Evolutionary conservation across 129 eudicot species (phyloP).

Genomic region (Escallonia herrerae): DNA sequence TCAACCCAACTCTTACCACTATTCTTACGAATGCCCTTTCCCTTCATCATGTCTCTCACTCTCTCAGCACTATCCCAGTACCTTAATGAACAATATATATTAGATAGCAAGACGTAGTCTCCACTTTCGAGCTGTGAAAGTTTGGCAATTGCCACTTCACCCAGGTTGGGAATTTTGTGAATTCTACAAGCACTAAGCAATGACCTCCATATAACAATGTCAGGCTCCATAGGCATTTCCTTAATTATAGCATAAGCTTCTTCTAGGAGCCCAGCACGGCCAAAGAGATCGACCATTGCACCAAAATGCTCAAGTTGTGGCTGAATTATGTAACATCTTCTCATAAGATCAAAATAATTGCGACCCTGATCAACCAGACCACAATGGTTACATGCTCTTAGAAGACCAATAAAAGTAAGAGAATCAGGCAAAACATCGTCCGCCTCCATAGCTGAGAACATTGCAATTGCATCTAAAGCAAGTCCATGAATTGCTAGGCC

Average conservation of each 20-base stretch:
- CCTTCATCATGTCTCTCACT: slow-evolving; percentile 43
- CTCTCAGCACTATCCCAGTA: slow-evolving; percentile 69
- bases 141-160: slow-evolving; percentile 50
- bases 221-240: slow-evolving; percentile 72
- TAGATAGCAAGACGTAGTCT: slow-evolving; percentile 77
- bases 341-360: slow-evolving; percentile 58
- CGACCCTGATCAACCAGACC: slow-evolving; percentile 73
- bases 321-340: slow-evolving; percentile 33
- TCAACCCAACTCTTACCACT: slow-evolving; percentile 91
- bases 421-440: slow-evolving; percentile 54
- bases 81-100: slow-evolving; percentile 59
- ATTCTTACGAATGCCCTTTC: slow-evolving; percentile 54
- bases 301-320: slow-evolving; percentile 90
- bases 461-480: slow-evolving; percentile 61
- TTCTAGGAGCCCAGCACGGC: slow-evolving; percentile 69
- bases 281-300: slow-evolving; percentile 79
- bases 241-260: slow-evolving; percentile 70
- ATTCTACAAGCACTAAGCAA: slow-evolving; percentile 89
- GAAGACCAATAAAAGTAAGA: slow-evolving; percentile 65
- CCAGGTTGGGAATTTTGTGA: slow-evolving; percentile 48
- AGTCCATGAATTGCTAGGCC: slow-evolving; percentile 86
- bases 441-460: slow-evolving; percentile 46
- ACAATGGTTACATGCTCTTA: slow-evolving; percentile 78
- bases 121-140: slow-evolving; percentile 58
- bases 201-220: slow-evolving; percentile 79